phyloP scores from a whole-genome alignment of 2,329 filamentous ascomycete genomes.

The Moelleriella libera region DNA sequence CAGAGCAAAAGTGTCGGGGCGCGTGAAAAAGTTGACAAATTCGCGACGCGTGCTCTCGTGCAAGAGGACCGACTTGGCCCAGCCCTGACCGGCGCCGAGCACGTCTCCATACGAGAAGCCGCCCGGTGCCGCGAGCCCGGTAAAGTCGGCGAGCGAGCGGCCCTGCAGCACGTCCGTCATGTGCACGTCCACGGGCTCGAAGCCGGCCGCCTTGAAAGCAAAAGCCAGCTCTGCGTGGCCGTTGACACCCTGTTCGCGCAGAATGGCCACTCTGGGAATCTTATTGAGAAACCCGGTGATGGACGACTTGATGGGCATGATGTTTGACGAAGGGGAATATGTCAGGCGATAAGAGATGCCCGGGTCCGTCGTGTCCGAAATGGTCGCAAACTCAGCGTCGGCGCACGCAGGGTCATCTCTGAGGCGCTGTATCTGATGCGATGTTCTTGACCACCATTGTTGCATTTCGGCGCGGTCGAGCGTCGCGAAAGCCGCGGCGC shows the following conservation, averaged over 20 bases:
- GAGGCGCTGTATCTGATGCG: conserved; percentile 78
- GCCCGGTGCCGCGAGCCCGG: conserved; percentile 84
- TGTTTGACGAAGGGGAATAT: conserved; percentile 66
- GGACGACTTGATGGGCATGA: conserved; percentile 42
- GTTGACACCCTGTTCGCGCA: conserved; percentile 92
- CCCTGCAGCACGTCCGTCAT: conserved; percentile 86
- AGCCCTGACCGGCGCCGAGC: conserved; percentile 86
- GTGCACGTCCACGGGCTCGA: conserved; percentile 84
- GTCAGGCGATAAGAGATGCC: conserved; percentile 75
- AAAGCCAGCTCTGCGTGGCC: conserved; percentile 97
- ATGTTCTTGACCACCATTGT: conserved; percentile 78
- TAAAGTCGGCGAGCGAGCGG: conserved; percentile 68
- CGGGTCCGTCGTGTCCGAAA: conserved; percentile 62
- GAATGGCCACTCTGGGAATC: conserved; percentile 69
- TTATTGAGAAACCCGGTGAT: conserved; percentile 39
- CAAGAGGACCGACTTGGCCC: conserved; percentile 86
- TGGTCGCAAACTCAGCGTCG: conserved; percentile 64
- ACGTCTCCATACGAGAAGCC: conserved; percentile 88
- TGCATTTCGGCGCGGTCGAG: conserved; percentile 63
- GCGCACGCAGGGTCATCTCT: conserved; percentile 82
- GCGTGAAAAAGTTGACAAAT: conserved; percentile 74
- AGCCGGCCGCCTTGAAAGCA: conserved; percentile 81
- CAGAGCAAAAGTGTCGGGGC: conserved; percentile 79
- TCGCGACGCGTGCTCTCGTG: conserved; percentile 63
- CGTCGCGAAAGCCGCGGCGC: conserved; percentile 51